A percentile compares a stretch with the other conserved stretches of the same genome.
Conservation (phyloP, 2,329 filamentous ascomycete genomes). For the Zalaria obscura region DNA sequence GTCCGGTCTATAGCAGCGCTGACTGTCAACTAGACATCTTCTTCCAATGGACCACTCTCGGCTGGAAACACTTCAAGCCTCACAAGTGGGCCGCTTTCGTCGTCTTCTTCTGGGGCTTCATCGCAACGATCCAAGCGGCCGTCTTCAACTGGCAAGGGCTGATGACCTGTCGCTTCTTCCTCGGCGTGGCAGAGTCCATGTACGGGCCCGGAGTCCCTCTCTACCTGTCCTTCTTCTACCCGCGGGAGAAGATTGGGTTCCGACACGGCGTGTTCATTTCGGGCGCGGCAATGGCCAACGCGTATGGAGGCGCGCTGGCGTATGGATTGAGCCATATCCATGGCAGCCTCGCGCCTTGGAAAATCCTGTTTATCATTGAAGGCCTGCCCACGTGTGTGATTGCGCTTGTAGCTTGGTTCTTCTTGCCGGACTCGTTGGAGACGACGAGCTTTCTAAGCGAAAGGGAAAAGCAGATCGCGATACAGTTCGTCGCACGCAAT, state of each 20-base stretch:
- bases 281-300: slow-evolving; percentile 56
- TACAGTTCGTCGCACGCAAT: slow-evolving; percentile 12
- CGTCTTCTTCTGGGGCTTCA: slow-evolving; percentile 31
- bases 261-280: slow-evolving; percentile 38
- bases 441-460: slow-evolving; percentile 37
- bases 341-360: slow-evolving; percentile 45
- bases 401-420: slow-evolving; percentile 39
- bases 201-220: slow-evolving; percentile 40
- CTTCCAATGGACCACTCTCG: slow-evolving; percentile 47
- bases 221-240: slow-evolving; percentile 50
- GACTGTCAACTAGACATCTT: slow-evolving; percentile 24
- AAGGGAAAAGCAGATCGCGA: slow-evolving; percentile 44
- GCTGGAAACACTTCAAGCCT: slow-evolving; percentile 20
- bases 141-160: slow-evolving; percentile 29
- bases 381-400: slow-evolving; percentile 44
- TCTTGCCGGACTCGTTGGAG: slow-evolving; percentile 35
- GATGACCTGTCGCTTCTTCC: slow-evolving; percentile 35
- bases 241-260: slow-evolving; percentile 41
- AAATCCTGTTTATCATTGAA: slow-evolving; percentile 46
- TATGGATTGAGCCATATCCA: slow-evolving; percentile 49
- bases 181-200: slow-evolving; percentile 23
- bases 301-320: slow-evolving; percentile 55
- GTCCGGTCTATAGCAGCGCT: slow-evolving; percentile 18
- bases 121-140: slow-evolving; percentile 32
- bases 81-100: slow-evolving; percentile 26